Base-by-base conservation (phyloP, 495 filamentous ascomycete species). In the Cercophora scortea region DNA sequence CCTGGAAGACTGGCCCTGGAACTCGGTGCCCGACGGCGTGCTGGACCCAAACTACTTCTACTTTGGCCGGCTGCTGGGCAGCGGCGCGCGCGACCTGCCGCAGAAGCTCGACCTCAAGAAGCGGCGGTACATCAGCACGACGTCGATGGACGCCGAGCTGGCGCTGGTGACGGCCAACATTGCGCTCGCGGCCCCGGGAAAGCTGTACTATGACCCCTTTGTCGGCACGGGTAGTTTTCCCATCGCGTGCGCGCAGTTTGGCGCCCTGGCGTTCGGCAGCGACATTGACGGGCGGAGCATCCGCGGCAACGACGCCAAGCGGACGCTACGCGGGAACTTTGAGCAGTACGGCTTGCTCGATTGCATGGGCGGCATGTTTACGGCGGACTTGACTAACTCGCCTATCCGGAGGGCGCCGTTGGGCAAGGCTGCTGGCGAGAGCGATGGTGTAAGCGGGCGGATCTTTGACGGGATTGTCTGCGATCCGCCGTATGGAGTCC, bases 401-500 rank as follows among this genome's bases (percentile, higher is more conserved):
- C 94, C 93, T 2, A 60, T 97, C 15, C 72, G 88, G 38, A 66
- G 61, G 15, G 41, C 46, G 7, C 58, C 61, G 32, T 43, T 65
- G 9, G 16, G 53, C 34, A 33, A 15, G n/a, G n/a, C n/a, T n/a
- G 11, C 15, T 5, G 32, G 13, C 4, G 45, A 50, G 6, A 54
- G 53, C 4, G 50, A 66, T 38, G 66, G 64, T 6, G 47, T 48
- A 0, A 65, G 43, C 16, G 71, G 72, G 15, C 72, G 79, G 39
- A 76, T 87, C 47, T 80, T 97, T 38, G 90, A 99, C 70, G 90
- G 86, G 2, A 92, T 99, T 53, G 69, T 96, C n/a, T 96, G 93
- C 57, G 93, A 99, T 67, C 93, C 93, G 13, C 93, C 93, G 0
- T 99, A 99, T 62, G 93, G 93, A n/a, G 89, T 99, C 13, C 80